These are phyloP conservation scores for Rhynchospora pubera DNA, from an alignment of 176 grass and related monocot genomes.

Conservation along the genomic window DNA sequence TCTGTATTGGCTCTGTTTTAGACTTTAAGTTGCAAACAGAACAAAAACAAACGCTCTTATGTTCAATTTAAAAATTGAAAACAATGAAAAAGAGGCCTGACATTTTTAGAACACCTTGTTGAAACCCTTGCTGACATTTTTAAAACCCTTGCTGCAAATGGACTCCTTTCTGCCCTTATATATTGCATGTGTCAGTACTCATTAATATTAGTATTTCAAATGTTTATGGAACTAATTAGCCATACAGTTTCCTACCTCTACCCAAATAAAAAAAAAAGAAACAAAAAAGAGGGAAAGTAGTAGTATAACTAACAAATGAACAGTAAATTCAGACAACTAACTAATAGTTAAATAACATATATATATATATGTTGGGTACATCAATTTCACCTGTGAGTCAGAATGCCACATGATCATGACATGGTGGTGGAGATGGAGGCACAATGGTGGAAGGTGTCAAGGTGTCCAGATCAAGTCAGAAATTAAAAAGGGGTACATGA, in stretches of 20 bases:
- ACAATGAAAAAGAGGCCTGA: background rate
- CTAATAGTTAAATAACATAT: background rate
- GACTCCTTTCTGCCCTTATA: background rate
- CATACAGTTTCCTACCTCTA: background rate
- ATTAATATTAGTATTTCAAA: background rate
- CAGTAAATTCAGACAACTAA: background rate
- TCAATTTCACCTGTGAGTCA: background rate
- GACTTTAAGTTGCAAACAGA: background rate
- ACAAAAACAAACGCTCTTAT: background rate
- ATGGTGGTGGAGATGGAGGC: slow-evolving; percentile 8
- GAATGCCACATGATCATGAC: slow-evolving; percentile 3
- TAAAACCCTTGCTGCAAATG: background rate
- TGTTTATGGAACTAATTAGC: background rate
- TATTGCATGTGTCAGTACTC: background rate
- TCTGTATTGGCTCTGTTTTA: background rate
- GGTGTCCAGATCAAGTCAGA: background rate
- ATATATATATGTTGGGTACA: background rate
- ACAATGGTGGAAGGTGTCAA: background rate
- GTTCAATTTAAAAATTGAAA: background rate
- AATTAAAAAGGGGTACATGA: background rate
- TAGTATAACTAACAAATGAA: background rate
- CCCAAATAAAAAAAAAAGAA: background rate
- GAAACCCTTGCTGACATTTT: background rate
- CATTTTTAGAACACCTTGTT: background rate
- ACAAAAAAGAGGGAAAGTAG: background rate